phyloP scores from a whole-genome alignment of 73 alveolate species.

The Tetrahymena elliotti region DNA sequence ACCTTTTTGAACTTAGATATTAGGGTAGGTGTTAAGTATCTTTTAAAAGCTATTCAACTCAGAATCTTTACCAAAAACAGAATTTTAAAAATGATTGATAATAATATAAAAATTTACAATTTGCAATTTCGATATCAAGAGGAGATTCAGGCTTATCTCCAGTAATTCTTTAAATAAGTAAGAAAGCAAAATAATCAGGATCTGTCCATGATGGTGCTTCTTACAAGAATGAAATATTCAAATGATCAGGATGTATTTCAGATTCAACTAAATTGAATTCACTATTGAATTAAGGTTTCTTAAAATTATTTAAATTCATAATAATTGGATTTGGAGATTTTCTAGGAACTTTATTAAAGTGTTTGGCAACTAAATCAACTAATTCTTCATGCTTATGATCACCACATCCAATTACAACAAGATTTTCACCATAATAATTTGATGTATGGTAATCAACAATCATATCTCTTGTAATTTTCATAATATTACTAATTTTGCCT shows the following conservation, averaged over 20 bases:
- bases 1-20: conserved; percentile 50
- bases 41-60: conserved; percentile 32
- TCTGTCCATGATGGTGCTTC: conserved; percentile 84
- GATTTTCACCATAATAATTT: conserved; percentile 72
- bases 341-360: conserved; percentile 52
- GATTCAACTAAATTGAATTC: conserved; percentile 44
- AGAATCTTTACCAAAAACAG: background rate
- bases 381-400: conserved; percentile 60
- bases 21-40: conserved; percentile 29
- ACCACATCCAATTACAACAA: conserved; percentile 84
- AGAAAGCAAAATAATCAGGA: conserved; percentile 74
- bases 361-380: conserved; percentile 60
- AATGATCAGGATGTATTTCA: conserved; percentile 53
- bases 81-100: background rate
- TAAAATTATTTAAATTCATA: conserved; percentile 22
- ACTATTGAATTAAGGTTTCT: conserved; percentile 32
- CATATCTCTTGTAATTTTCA: conserved; percentile 61
- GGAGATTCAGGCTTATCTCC: conserved; percentile 49
- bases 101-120: conserved; percentile 1
- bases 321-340: conserved; percentile 2
- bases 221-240: conserved; percentile 69
- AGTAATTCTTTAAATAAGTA: conserved; percentile 70
- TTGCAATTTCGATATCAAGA: conserved; percentile 18
- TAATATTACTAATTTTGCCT: conserved; percentile 63
- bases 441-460: conserved; percentile 59